Evolutionary conservation across 106 monocot genomes (phyloP), one percentile per base, ranked within the genome.

Genomic region (Dioscorea zingiberensis): DNA sequence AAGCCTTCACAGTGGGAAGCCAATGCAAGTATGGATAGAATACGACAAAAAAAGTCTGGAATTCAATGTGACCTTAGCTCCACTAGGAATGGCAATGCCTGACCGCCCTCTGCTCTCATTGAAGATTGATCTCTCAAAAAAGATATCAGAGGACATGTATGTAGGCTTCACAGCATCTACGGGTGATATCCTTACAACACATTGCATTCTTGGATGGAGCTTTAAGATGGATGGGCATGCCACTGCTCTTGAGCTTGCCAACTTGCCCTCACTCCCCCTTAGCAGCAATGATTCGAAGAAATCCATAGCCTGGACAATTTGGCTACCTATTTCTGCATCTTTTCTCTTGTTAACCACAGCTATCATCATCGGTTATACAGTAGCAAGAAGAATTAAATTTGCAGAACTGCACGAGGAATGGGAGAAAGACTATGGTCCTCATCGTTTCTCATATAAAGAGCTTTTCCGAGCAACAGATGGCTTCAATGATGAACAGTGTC

Each of bases 21-120:
- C 70, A 17, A 76, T 76, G 69, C 69, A 69, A 59, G 55, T 76
- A 2, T 76, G 69, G 76, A 48, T 70, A 58, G 76, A 70, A 12
- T 70, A 70, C 49, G 64, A 76, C 30, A 64, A 38, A 0, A 13
- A 44, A 14, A 58, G n/a, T 1, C 28, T 58, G 70, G 47, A 70
- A 38, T 46, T 76, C 13, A 59, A 64, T 59, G 76, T 70, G 8
- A 64, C 64, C 8, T 15, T 76, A 51, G 51, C 76, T 64, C 70
- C 69, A 12, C 1, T 64, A 1, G 18, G 26, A 46, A 25, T 44
- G 21, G 3, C 57, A 9, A 76, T 65, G 47, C 76, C 70, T 5
- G 13, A 48, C 18, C n/a, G 0, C 7, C 63, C 76, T 10, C 76
- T 76, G 58, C 22, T 76, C 24, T 76, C 76, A 2, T 62, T 21